These are phyloP conservation scores for Stachybotrys chlorohalonatus DNA, from an alignment of 2,329 filamentous ascomycete genomes.

Conservation along the genomic window DNA sequence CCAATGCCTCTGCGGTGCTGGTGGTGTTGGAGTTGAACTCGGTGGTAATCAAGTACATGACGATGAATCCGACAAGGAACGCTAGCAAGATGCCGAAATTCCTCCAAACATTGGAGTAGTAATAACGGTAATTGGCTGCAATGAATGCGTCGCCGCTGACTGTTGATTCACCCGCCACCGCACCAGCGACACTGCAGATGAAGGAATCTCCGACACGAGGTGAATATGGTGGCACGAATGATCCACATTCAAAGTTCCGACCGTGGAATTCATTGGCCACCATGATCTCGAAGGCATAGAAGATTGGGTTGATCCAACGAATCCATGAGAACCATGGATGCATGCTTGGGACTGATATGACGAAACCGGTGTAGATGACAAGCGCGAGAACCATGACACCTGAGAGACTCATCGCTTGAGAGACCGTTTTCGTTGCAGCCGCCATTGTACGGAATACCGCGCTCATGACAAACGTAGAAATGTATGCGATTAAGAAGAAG, in stretches of 20 bases:
- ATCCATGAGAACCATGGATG: slow-evolving; percentile 70
- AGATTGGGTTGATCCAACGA: slow-evolving; percentile 64
- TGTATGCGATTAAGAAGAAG: slow-evolving; percentile 62
- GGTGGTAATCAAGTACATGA: slow-evolving; percentile 1
- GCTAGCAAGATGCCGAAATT: slow-evolving; percentile 33
- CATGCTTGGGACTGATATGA: slow-evolving; percentile 46
- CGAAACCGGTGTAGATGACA: slow-evolving; percentile 52
- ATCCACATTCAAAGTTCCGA: background rate
- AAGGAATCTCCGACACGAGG: slow-evolving; percentile 26
- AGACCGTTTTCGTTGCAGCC: slow-evolving; percentile 57
- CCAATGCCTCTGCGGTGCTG: slow-evolving; percentile 42
- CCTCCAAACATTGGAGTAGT: slow-evolving; percentile 22
- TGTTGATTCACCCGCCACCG: slow-evolving; percentile 10
- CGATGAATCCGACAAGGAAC: slow-evolving; percentile 1
- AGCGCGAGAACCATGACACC: slow-evolving; percentile 50
- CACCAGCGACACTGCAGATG: slow-evolving; percentile 45
- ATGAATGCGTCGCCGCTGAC: slow-evolving; percentile 3
- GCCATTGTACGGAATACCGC: slow-evolving; percentile 70
- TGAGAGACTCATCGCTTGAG: slow-evolving; percentile 44
- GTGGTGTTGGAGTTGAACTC: slow-evolving; percentile 2
- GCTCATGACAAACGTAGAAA: slow-evolving; percentile 62
- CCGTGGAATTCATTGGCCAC: slow-evolving; percentile 60
- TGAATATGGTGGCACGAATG: slow-evolving; percentile 25
- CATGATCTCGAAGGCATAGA: slow-evolving; percentile 64
- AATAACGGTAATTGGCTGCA: slow-evolving; percentile 2